These are phyloP conservation scores for Hyaloscypha finlandica DNA, from an alignment of 495 filamentous ascomycete species.

Conservation along the genomic window DNA sequence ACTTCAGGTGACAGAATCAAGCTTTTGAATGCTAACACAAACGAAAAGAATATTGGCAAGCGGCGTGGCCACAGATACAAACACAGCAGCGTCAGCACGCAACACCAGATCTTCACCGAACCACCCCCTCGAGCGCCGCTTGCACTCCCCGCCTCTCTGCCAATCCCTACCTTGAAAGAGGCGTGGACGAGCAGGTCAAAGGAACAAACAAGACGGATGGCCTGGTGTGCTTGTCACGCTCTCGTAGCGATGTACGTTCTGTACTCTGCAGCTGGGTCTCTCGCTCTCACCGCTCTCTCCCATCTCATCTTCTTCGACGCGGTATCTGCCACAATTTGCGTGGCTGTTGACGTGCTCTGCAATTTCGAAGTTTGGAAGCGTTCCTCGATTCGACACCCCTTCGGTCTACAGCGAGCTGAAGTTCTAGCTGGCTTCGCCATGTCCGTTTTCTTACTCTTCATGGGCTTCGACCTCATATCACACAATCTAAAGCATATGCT, in stretches of 20 bases:
- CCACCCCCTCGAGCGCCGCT: conserved; percentile 87
- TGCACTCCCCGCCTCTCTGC: conserved; percentile 87
- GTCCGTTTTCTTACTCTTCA: conserved; percentile 92
- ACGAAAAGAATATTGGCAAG: conserved; percentile 73
- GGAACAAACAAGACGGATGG: conserved; percentile 77
- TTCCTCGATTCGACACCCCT: conserved; percentile 89
- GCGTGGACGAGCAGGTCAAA: conserved; percentile 81
- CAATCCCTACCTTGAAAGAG: conserved; percentile 88
- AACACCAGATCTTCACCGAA: conserved; percentile 93
- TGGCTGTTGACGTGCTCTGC: conserved; percentile 84
- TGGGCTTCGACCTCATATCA: conserved; percentile 91
- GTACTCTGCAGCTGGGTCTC: conserved; percentile 80
- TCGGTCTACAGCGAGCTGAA: conserved; percentile 88
- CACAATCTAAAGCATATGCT: conserved; percentile 90
- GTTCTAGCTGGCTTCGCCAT: conserved; percentile 96
- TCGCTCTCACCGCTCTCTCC: conserved; percentile 89
- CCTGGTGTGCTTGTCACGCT: conserved; percentile 90
- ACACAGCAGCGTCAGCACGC: conserved; percentile 84
- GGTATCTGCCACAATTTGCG: conserved; percentile 88
- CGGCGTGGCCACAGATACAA: conserved; percentile 97
- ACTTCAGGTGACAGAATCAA: conserved; percentile 8
- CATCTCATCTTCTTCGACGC: conserved; percentile 95
- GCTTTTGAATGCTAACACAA: conserved; percentile 16
- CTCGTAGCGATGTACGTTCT: conserved; percentile 79
- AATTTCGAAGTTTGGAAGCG: conserved; percentile 99